Evolutionary conservation across 1,139 yeast genomes (phyloP).

Genomic region (Suhomyces maxii): DNA sequence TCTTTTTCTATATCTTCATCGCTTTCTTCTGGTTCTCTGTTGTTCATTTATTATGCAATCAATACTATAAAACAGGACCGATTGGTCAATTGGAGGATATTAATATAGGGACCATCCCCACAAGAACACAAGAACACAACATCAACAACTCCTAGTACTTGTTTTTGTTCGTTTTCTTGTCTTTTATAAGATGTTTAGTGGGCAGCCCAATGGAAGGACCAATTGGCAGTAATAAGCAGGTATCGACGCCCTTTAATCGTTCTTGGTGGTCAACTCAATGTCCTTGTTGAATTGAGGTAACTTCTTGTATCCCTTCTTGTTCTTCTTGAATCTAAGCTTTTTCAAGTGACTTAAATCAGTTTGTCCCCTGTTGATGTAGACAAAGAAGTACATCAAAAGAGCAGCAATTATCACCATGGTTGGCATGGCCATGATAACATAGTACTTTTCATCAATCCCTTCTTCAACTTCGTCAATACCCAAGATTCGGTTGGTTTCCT

Average conservation of each 20-base stretch:
- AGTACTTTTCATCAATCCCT: constrained; percentile 63
- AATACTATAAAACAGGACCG: too few species aligned
- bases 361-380: constrained; percentile 46
- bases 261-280: constrained; percentile 16
- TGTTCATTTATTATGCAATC: too few species aligned
- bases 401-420: constrained; percentile 63
- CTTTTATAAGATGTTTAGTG: too few species aligned
- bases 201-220: too few species aligned
- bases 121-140: too few species aligned
- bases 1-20: too few species aligned
- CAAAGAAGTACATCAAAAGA: constrained; percentile 63
- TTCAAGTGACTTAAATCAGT: constrained; percentile 51
- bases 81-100: too few species aligned
- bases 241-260: constrained; percentile 8
- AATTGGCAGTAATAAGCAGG: too few species aligned
- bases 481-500: constrained; percentile 23
- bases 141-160: too few species aligned
- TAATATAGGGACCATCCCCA: too few species aligned
- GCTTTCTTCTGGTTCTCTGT: too few species aligned
- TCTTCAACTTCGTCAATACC: constrained; percentile 53
- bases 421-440: constrained; percentile 70
- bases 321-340: constrained; percentile 51
- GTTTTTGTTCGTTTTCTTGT: too few species aligned
- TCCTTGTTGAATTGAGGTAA: constrained; percentile 32
- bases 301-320: constrained; percentile 19